phyloP scores from a whole-genome alignment of 2,329 filamentous ascomycete species.

The Arthrobotrys iridis region DNA sequence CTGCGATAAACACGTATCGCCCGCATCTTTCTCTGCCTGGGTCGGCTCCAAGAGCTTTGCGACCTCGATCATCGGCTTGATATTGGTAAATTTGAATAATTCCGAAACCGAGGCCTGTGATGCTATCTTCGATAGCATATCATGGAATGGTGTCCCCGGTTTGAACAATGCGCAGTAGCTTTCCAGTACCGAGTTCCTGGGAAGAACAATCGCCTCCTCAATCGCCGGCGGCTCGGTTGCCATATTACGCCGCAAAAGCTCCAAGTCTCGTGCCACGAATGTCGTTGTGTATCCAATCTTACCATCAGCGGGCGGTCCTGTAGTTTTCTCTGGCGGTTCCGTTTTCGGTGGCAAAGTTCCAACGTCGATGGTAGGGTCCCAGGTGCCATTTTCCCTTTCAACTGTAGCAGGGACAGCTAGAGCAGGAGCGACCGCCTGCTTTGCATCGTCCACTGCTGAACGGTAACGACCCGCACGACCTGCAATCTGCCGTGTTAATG shows the following conservation, averaged over 20 bases:
- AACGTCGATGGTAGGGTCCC: conserved; percentile 49
- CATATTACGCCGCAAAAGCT: conserved; percentile 35
- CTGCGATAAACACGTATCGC: background rate
- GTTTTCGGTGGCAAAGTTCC: conserved; percentile 66
- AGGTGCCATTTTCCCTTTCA: conserved; percentile 50
- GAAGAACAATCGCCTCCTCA: conserved; percentile 75
- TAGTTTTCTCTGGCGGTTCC: conserved; percentile 72
- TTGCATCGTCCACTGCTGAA: conserved; percentile 67
- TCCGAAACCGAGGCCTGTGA: conserved; percentile 73
- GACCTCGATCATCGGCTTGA: conserved; percentile 72
- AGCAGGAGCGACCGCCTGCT: conserved; percentile 62
- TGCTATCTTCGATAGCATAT: conserved; percentile 78
- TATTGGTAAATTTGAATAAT: conserved; percentile 75
- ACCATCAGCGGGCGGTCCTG: conserved; percentile 19
- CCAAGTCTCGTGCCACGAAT: conserved; percentile 20
- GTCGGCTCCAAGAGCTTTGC: conserved; percentile 80
- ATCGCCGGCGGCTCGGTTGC: conserved; percentile 62
- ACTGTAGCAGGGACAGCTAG: conserved; percentile 22
- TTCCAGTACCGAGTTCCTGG: conserved; percentile 76
- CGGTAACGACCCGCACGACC: conserved; percentile 89
- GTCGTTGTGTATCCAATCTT: conserved; percentile 44
- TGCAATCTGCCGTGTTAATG: conserved; percentile 93
- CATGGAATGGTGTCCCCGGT: conserved; percentile 80
- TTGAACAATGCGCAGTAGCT: conserved; percentile 85
- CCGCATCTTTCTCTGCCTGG: conserved; percentile 66